Percentiles rank a stretch among this genome's conserved stretches.
phyloP scores from a whole-genome alignment of 2,329 filamentous ascomycete species.

The Orbilia blumenaviensis region DNA sequence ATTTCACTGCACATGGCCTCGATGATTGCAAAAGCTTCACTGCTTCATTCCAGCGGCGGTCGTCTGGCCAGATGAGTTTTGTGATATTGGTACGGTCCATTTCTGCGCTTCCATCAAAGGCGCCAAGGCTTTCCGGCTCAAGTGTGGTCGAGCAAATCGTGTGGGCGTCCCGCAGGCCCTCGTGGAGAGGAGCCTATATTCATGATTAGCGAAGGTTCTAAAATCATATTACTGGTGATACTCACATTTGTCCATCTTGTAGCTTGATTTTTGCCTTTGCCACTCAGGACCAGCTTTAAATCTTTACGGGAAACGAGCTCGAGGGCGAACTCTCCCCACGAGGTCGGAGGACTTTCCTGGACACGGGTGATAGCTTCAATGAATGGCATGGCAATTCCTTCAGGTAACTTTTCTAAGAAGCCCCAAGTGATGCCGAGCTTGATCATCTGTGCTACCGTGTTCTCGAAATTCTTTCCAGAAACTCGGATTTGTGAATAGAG shows the following conservation, averaged over 20 bases:
- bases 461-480: slow-evolving; percentile 66
- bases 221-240: not conserved
- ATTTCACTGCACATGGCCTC: slow-evolving; percentile 79
- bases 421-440: slow-evolving; percentile 72
- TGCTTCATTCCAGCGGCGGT: slow-evolving; percentile 87
- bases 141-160: slow-evolving; percentile 71
- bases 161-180: slow-evolving; percentile 77
- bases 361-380: slow-evolving; percentile 85
- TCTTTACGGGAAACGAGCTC: slow-evolving; percentile 83
- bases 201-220: not conserved
- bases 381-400: slow-evolving; percentile 80
- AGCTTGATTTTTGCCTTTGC: slow-evolving; percentile 61
- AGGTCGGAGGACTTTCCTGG: slow-evolving; percentile 80
- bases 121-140: slow-evolving; percentile 65
- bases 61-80: slow-evolving; percentile 86
- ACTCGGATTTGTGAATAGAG: slow-evolving; percentile 71
- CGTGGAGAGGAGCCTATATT: slow-evolving; percentile 69
- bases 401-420: slow-evolving; percentile 83
- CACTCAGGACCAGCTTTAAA: slow-evolving; percentile 72
- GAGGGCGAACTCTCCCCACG: slow-evolving; percentile 77
- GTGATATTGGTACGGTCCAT: slow-evolving; percentile 85
- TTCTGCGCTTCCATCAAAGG: slow-evolving; percentile 81
- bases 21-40: slow-evolving; percentile 84
- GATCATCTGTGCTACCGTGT: slow-evolving; percentile 78
- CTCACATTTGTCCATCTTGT: slow-evolving; percentile 58